Percentiles rank a stretch among this genome's conserved stretches.
phyloP scores from a whole-genome alignment of 2,329 filamentous ascomycete genomes.

The Clonostachys rosea region DNA sequence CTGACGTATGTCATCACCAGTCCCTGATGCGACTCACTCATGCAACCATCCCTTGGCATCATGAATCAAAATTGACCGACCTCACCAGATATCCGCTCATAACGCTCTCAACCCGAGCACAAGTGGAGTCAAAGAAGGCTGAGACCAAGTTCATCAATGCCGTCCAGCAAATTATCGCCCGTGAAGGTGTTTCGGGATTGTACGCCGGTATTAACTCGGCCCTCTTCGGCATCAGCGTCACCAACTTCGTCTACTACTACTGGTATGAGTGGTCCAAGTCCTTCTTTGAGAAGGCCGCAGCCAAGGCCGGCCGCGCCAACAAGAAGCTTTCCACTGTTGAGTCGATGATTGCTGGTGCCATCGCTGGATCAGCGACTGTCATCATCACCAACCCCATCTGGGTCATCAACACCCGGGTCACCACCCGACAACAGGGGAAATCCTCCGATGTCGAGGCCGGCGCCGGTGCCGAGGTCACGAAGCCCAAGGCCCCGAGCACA shows the following conservation, averaged over 20 bases:
- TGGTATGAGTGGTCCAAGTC: conserved; percentile 98
- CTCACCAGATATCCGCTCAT: conserved; percentile 80
- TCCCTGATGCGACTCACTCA: conserved; percentile 1
- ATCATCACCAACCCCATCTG: conserved; percentile 98
- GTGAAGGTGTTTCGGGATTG: conserved; percentile 83
- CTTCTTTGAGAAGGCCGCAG: conserved; percentile 76
- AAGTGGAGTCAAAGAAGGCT: conserved; percentile 94
- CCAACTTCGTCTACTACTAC: conserved; percentile 99
- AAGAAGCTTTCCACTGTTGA: conserved; percentile 87
- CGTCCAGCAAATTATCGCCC: conserved; percentile 79
- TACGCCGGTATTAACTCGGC: conserved; percentile 93
- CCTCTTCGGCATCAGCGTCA: conserved; percentile 95
- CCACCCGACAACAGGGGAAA: conserved; percentile 66
- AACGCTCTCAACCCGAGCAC: conserved; percentile 92
- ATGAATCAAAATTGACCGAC: background rate
- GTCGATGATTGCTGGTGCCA: conserved; percentile 89
- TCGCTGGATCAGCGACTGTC: conserved; percentile 91
- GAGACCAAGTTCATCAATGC: conserved; percentile 81
- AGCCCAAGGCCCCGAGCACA: conserved; percentile 61
- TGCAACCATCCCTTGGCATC: conserved; percentile 1
- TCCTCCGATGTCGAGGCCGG: conserved; percentile 36
- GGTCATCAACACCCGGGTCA: conserved; percentile 99
- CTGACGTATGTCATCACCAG: conserved; percentile 61
- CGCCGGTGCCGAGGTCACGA: conserved; percentile 15
- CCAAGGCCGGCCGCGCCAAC: conserved; percentile 65